Evolutionary conservation across 345 rosid species (phyloP).

Genomic region (Lumnitzera littorea): DNA sequence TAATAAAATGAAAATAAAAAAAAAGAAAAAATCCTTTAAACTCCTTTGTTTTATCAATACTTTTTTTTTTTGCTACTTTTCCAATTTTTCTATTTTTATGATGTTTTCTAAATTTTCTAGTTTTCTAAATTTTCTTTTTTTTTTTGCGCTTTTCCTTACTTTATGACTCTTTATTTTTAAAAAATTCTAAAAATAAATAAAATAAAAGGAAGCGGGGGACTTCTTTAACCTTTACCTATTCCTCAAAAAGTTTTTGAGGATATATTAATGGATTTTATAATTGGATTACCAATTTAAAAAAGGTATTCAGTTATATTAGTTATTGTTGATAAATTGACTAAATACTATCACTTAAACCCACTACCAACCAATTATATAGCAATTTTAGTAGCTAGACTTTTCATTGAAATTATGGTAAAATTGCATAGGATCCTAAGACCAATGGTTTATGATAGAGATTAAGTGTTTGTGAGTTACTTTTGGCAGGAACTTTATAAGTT

Average conservation of each 20-base stretch:
- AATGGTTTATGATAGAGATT: not conserved
- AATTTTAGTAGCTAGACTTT: not conserved
- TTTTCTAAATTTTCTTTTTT: no score
- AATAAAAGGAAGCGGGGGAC: not conserved
- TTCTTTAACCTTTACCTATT: not conserved
- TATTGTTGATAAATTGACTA: not conserved
- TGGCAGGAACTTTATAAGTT: not conserved
- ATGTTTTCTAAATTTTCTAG: no score
- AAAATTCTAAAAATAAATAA: no score
- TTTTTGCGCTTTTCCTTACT: no score
- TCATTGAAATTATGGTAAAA: not conserved
- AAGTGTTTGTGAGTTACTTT: not conserved
- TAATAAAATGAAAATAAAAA: no score
- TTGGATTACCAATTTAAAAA: not conserved
- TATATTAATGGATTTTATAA: slow-evolving; percentile 1
- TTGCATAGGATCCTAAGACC: not conserved
- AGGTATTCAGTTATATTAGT: not conserved
- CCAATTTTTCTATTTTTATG: no score
- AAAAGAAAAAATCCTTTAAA: no score
- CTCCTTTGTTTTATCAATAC: no score
- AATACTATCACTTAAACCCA: not conserved
- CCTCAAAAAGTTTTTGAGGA: not conserved
- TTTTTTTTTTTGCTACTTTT: no score
- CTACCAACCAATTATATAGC: not conserved
- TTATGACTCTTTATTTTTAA: no score